Base-by-base conservation (phyloP, 2,329 filamentous ascomycete species). In the Fusarium sp. region DNA sequence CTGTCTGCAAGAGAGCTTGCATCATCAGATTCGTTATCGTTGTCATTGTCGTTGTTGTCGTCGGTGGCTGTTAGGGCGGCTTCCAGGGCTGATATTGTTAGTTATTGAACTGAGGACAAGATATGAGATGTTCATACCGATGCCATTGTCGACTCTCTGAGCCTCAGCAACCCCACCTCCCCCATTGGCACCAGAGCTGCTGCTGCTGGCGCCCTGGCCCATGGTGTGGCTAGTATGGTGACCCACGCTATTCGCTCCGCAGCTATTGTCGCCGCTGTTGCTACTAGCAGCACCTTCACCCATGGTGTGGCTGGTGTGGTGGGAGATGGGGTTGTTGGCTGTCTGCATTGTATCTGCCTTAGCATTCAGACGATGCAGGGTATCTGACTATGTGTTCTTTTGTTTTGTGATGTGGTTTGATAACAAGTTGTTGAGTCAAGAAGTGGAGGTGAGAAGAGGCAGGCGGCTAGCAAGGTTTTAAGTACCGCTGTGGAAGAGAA, bases 271-370 rank as follows among this genome's bases (percentile, higher is more conserved):
- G 66, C 72, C 72, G 56, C 59, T 32, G 72, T 70, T 72, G 72
- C 70, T 73, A 72, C 72, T 75, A 64, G 61, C 66, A 45, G 72
- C 72, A 58, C 72, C 72, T 53, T 74, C 57, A 56, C 72, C 73
- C 73, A 75, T 75, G 63, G 73, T 75, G 66, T 75, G 72, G 73
- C 73, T 75, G 60, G 73, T 75, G 62, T 75, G 73, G 63, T 75
- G 73, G 30, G 71, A 66, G 66, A 75, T 73, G 46, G 73, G 73
- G 66, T 73, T 73, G 65, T 70, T 70, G 61, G 71, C 63, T 25
- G 72, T 56, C 53, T 58, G 62, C 72, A 74, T 74, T 51, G 60
- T 72, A 40, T 60, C 59, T 66, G 59, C 52, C 57, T 46, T 59
- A 68, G 68, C 64, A 71, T 71, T 63, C 52, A 66, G 47, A 42